Conservation (phyloP, 2,329 filamentous ascomycete species). For the Didymella segeticola region DNA sequence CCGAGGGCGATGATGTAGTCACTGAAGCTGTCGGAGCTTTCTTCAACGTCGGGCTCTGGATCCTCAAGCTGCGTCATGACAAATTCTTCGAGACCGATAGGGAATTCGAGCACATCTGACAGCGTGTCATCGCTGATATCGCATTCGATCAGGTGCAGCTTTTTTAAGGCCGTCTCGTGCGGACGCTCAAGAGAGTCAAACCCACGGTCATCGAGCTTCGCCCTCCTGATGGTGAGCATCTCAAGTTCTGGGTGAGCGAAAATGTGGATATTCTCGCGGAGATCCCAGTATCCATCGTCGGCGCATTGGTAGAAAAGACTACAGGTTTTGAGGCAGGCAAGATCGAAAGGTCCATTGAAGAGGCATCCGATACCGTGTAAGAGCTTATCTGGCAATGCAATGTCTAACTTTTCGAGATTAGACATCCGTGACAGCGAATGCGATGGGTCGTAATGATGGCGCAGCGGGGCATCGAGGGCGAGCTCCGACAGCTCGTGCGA, state of each 20-base stretch:
- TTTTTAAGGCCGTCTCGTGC: conserved; percentile 37
- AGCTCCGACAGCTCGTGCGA: conserved; percentile 40
- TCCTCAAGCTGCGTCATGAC: conserved; percentile 42
- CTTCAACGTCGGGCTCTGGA: conserved; percentile 40
- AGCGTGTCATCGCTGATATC: conserved; percentile 44
- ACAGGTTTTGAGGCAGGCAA: conserved; percentile 41
- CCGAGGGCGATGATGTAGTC: conserved; percentile 41
- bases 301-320: conserved; percentile 42
- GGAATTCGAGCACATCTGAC: conserved; percentile 40
- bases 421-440: conserved; percentile 44
- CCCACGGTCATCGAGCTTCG: conserved; percentile 40
- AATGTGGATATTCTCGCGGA: conserved; percentile 46
- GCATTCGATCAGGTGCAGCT: conserved; percentile 40
- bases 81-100: conserved; percentile 40
- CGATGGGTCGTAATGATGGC: conserved; percentile 39
- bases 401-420: conserved; percentile 43
- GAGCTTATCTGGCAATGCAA: conserved; percentile 38
- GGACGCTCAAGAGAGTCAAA: conserved; percentile 42
- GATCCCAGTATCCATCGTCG: conserved; percentile 42
- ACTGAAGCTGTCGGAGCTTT: conserved; percentile 41
- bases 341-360: conserved; percentile 44
- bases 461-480: conserved; percentile 37
- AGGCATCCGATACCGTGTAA: conserved; percentile 40
- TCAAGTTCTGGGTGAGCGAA: conserved; percentile 42
- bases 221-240: conserved; percentile 36